phyloP scores from a whole-genome alignment of 208 protist species.

The Leptomonas pyrrhocoris region DNA sequence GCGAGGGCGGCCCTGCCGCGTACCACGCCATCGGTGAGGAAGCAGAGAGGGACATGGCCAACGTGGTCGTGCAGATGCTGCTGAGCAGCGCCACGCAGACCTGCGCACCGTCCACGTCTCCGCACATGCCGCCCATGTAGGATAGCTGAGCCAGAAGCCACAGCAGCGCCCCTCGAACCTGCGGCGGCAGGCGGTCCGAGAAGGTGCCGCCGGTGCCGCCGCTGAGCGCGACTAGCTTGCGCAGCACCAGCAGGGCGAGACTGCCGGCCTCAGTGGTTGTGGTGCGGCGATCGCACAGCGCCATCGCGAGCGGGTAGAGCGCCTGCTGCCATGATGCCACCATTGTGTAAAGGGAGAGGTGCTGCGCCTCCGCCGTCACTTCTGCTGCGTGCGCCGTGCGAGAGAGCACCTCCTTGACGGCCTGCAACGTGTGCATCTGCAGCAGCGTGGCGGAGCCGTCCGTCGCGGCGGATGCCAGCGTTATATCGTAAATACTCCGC shows the following conservation, averaged over 20 bases:
- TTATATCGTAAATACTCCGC: conserved; percentile 31
- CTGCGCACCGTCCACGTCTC: conserved; percentile 72
- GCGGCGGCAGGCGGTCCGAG: conserved; percentile 33
- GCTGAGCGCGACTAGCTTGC: conserved; percentile 62
- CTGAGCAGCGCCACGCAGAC: conserved; percentile 78
- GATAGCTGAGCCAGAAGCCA: conserved; percentile 69
- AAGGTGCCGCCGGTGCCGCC: conserved; percentile 28
- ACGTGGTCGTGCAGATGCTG: conserved; percentile 61
- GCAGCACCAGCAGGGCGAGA: conserved; percentile 75
- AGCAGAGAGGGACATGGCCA: conserved; percentile 29
- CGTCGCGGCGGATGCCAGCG: conserved; percentile 13
- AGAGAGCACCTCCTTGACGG: conserved; percentile 74
- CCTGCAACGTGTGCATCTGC: conserved; percentile 75
- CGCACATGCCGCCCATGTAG: conserved; percentile 83
- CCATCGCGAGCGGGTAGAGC: conserved; percentile 64
- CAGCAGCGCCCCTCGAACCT: conserved; percentile 45
- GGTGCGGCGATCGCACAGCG: conserved; percentile 54
- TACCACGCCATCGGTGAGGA: conserved; percentile 3
- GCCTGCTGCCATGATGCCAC: conserved; percentile 66
- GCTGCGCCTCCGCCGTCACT: conserved; percentile 12
- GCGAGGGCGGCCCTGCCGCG: conserved; percentile 1
- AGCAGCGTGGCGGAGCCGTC: conserved; percentile 40
- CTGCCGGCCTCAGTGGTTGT: conserved; percentile 65
- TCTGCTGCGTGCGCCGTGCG: conserved; percentile 47
- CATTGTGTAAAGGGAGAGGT: conserved; percentile 43